phyloP scores from a whole-genome alignment of 371 early-diverging fungal species.

The Globomyces sp. region DNA sequence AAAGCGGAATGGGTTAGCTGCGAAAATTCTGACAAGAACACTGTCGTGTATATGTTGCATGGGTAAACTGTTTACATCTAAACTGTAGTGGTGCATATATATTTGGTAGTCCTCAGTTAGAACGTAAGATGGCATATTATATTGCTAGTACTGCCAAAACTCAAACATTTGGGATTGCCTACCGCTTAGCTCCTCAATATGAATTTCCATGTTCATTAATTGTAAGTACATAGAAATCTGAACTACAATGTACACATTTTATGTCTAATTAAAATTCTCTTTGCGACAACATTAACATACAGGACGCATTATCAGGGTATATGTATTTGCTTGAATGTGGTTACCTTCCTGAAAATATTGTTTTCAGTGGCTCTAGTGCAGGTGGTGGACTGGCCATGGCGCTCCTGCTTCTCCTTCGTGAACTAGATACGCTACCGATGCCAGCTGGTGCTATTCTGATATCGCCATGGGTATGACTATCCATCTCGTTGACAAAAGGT shows the following conservation, averaged over 20 bases:
- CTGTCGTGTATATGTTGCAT: constrained; percentile 9
- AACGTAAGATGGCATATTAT: constrained; percentile 11
- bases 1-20: constrained; percentile 8
- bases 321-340: constrained; percentile 12
- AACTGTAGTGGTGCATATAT: constrained; percentile 15
- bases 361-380: constrained; percentile 10
- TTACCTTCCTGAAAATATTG: constrained; percentile 23
- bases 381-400: constrained; percentile 46
- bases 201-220: constrained; percentile 30
- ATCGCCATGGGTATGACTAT: constrained; percentile 2
- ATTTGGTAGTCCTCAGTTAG: constrained; percentile 14
- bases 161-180: constrained; percentile 26
- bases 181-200: constrained; percentile 29
- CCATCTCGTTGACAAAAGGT: not conserved
- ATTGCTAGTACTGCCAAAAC: constrained; percentile 6
- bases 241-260: not conserved
- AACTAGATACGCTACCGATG: constrained; percentile 2
- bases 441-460: constrained; percentile 18
- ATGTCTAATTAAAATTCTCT: constrained; percentile 21
- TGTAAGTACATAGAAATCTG: not conserved
- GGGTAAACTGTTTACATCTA: not conserved
- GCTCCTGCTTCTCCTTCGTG: constrained; percentile 20
- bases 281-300: constrained; percentile 2
- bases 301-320: constrained; percentile 25
- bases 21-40: not conserved